A percentile compares a stretch with the other conserved stretches of the same genome.
phyloP scores from a whole-genome alignment of 352 stramenopile genomes.

The Pythium myriotylum region DNA sequence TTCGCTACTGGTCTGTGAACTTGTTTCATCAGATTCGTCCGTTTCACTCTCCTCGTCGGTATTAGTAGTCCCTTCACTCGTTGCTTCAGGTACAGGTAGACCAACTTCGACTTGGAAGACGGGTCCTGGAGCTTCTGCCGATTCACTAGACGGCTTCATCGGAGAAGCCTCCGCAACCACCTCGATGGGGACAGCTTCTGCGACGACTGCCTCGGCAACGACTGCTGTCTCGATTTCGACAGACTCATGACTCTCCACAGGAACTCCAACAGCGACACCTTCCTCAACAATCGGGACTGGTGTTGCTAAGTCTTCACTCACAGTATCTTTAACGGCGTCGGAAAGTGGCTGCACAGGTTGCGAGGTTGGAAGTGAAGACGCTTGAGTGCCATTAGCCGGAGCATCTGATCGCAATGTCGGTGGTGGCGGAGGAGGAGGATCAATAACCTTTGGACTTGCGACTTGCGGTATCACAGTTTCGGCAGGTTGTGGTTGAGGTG shows the following conservation, averaged over 20 bases:
- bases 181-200: not conserved
- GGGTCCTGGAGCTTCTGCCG: not conserved
- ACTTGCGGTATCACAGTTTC: not conserved
- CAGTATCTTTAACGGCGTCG: not conserved
- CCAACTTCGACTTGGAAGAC: conserved; percentile 13
- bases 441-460: conserved; percentile 5
- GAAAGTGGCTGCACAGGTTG: conserved; percentile 3
- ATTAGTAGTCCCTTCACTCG: not conserved
- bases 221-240: conserved; percentile 5
- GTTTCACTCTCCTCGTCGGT: conserved; percentile 5
- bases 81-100: conserved; percentile 7
- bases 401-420: not conserved
- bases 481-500: not conserved
- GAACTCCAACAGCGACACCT: conserved; percentile 20
- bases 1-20: conserved; percentile 17
- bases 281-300: conserved; percentile 10
- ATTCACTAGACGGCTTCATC: no score
- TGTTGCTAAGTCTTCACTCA: not conserved
- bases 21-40: conserved; percentile 19
- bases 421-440: not conserved
- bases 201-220: conserved; percentile 7
- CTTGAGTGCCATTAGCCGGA: not conserved
- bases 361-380: not conserved
- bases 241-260: conserved; percentile 11
- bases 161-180: no score